Conservation (phyloP, 768 basidiomycete species). For the Pulveroboletus sp. region DNA sequence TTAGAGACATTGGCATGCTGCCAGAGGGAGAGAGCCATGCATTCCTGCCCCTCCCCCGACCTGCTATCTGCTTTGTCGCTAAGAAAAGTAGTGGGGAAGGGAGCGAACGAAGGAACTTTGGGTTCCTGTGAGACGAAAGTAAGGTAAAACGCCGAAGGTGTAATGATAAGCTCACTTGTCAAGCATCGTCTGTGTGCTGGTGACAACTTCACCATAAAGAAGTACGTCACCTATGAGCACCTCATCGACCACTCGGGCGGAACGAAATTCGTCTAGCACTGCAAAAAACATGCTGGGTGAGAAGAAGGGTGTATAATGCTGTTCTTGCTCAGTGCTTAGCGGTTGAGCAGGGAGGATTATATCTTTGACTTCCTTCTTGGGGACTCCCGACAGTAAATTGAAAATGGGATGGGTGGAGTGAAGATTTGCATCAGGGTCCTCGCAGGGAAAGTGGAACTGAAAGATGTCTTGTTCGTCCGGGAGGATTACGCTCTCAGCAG, state of each 20-base stretch:
- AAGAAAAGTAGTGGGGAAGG: constrained; percentile 78
- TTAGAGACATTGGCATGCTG: constrained; percentile 64
- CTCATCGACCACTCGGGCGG: constrained; percentile 14
- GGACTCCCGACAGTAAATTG: constrained; percentile 25
- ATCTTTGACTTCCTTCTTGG: constrained; percentile 43
- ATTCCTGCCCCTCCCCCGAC: constrained; percentile 84
- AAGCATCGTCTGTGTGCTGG: constrained; percentile 92
- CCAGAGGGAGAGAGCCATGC: constrained; percentile 90
- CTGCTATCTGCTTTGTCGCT: constrained; percentile 83
- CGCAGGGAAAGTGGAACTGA: constrained; percentile 43
- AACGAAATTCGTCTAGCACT: constrained; percentile 36
- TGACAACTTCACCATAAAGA: constrained; percentile 84
- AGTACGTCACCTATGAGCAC: constrained; percentile 74
- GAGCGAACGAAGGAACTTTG: constrained; percentile 57
- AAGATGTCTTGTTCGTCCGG: constrained; percentile 72
- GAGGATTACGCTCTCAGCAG: constrained; percentile 33
- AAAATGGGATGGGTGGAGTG: constrained; percentile 15
- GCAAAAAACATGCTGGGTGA: constrained; percentile 57
- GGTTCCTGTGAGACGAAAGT: constrained; percentile 54
- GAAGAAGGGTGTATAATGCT: constrained; percentile 60
- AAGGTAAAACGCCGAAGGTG: not conserved
- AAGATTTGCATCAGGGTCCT: constrained; percentile 24
- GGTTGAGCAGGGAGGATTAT: constrained; percentile 50
- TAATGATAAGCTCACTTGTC: constrained; percentile 60
- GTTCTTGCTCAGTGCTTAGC: constrained; percentile 41